Evolutionary conservation across 495 filamentous ascomycete species (phyloP).

Genomic region (Cercophora scortea): DNA sequence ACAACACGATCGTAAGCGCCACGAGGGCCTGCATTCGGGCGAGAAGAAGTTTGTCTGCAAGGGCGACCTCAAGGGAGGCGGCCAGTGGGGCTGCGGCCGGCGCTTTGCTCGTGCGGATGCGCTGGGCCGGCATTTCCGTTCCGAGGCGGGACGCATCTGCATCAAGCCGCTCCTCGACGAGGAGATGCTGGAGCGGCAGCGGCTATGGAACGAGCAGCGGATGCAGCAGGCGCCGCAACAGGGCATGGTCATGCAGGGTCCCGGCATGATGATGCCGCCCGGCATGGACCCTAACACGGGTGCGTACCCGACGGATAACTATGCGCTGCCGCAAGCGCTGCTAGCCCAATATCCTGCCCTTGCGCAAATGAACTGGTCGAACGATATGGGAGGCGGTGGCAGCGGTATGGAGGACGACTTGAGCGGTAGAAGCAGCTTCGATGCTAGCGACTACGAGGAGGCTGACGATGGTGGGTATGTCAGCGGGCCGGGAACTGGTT

Average conservation of each 20-base stretch:
- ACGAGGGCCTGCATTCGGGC: conserved; percentile 83
- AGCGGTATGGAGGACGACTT: conserved; percentile 63
- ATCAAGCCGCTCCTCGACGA: conserved; percentile 93
- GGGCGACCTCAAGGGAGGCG: conserved; percentile 73
- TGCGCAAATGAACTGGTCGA: conserved; percentile 73
- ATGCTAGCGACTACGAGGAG: conserved; percentile 70
- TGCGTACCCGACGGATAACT: conserved; percentile 46
- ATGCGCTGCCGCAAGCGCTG: conserved; percentile 76
- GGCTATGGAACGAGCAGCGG: conserved; percentile 57
- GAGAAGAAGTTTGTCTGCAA: conserved; percentile 98
- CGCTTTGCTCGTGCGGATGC: conserved; percentile 94
- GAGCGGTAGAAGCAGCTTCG: conserved; percentile 79
- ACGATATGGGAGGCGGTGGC: conserved; percentile 44
- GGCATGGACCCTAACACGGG: conserved; percentile 36
- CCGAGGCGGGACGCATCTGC: conserved; percentile 89
- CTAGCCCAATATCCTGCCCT: conserved; percentile 88
- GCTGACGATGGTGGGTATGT: conserved; percentile 52
- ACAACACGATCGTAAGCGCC: conserved; percentile 87
- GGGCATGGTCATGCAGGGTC: conserved; percentile 35
- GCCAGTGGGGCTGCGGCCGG: conserved; percentile 86
- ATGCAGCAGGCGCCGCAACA: conserved; percentile 47
- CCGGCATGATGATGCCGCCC: conserved; percentile 32
- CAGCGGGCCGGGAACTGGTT: conserved; percentile 44
- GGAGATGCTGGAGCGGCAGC: conserved; percentile 70
- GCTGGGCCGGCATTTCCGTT: conserved; percentile 91